Percentiles rank a stretch among this genome's conserved stretches.
phyloP scores from a whole-genome alignment of 768 basidiomycete genomes.

The Suillus clintonianus region DNA sequence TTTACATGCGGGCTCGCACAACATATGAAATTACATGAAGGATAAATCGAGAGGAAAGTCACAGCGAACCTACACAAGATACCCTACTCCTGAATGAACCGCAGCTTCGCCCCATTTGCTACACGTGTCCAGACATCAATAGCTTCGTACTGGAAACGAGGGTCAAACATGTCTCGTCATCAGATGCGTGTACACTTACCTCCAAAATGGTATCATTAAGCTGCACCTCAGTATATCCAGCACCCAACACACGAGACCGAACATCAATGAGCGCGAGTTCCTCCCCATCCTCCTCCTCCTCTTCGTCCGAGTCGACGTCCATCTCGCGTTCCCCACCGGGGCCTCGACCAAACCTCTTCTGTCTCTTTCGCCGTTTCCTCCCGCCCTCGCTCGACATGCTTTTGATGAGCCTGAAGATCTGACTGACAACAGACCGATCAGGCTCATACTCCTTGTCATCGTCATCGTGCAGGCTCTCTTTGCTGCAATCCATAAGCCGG shows the following conservation, averaged over 20 bases:
- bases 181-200: slow-evolving; percentile 46
- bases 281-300: slow-evolving; percentile 63
- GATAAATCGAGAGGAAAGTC: neutral
- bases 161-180: slow-evolving; percentile 9
- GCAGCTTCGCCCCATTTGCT: slow-evolving; percentile 82
- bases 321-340: slow-evolving; percentile 71
- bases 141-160: slow-evolving; percentile 73
- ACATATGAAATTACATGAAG: neutral
- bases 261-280: slow-evolving; percentile 87
- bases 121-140: slow-evolving; percentile 79
- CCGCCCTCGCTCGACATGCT: slow-evolving; percentile 64
- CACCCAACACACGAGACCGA: slow-evolving; percentile 78
- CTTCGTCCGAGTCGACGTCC: slow-evolving; percentile 69
- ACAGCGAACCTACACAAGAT: neutral
- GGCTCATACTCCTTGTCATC: slow-evolving; percentile 65
- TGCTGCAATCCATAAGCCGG: slow-evolving; percentile 95
- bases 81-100: slow-evolving; percentile 50
- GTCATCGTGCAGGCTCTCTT: slow-evolving; percentile 85
- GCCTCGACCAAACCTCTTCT: slow-evolving; percentile 64
- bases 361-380: slow-evolving; percentile 40
- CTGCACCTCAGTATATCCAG: slow-evolving; percentile 90
- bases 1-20: neutral
- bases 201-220: slow-evolving; percentile 82
- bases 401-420: slow-evolving; percentile 91
- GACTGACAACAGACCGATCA: slow-evolving; percentile 78